Evolutionary conservation across 208 protist genomes (phyloP), one percentile per base, ranked within the genome.

Genomic region (Perkinsela sp.): DNA sequence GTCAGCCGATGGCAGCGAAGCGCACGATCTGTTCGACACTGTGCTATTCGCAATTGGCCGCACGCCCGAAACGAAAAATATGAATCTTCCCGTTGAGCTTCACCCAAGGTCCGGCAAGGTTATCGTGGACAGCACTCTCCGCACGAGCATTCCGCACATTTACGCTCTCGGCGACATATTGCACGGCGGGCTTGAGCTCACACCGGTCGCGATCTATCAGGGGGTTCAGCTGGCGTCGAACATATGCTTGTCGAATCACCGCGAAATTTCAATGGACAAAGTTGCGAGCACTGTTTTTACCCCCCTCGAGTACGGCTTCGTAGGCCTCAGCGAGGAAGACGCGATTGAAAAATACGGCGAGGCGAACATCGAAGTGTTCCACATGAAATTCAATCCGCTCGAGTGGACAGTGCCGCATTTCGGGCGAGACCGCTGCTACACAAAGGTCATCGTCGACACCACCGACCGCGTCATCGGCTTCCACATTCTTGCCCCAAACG

Each of bases 281-380:
- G 77, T 93, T 30, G 74, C 85, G 16, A 94, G 89, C 1, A 82
- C 90, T 2, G 85, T 94, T 0, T 94, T 94, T 70, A 94, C 89
- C 29, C 90, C 90, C 1, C 32, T 92, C n/a, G 90, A 94, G 73
- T 94, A 94, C 76, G 86, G 85, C 6, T 69, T 65, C 66, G 31
- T 82, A 67, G 89, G 89, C 2, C 69, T 85, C 40, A 66, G 67
- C 31, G 88, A 94, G 70, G 89, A 93, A 72, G 78, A 79, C 22
- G 89, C 89, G 1, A 76, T 80, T 13, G 69, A 65, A 29, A 29
- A 74, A 66, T 83, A 76, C 66, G 87, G 87, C 48, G 73, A 85
- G 69, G 82, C 79, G 13, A 78, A 83, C 71, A 69, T 93, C 65
- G 79, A 87, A 57, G 78, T 90, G 65, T 92, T 84, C 70, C 82